Percentiles rank a stretch among this genome's conserved stretches.
Conservation (phyloP, 2,329 filamentous ascomycete species). For the Sporothrix sp. region DNA sequence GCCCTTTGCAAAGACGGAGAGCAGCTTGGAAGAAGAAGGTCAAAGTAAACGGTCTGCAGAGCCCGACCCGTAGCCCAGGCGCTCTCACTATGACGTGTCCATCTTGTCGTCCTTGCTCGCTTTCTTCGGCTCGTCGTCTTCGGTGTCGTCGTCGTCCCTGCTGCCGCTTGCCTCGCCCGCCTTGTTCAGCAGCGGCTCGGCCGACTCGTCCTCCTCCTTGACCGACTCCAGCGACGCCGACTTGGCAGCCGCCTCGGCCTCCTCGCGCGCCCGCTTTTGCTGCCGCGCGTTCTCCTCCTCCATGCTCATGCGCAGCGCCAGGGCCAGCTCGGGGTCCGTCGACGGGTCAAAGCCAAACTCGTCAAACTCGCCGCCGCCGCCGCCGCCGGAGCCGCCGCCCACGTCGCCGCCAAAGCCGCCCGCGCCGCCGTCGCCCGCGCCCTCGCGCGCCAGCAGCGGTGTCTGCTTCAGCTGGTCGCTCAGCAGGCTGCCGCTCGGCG, state of each 20-base stretch:
- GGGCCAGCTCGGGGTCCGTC: constrained; percentile 84
- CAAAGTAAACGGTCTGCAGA: no score
- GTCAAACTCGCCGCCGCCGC: constrained; percentile 53
- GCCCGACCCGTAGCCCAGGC: no score
- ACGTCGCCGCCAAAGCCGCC: constrained; percentile 46
- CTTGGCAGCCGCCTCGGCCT: constrained; percentile 50
- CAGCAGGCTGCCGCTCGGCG: constrained; percentile 81
- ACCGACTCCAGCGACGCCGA: constrained; percentile 57
- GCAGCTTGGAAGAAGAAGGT: no score
- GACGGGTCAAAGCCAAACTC: constrained; percentile 87
- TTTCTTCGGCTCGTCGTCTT: constrained; percentile 37
- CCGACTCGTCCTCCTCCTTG: constrained; percentile 65
- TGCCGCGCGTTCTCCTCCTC: constrained; percentile 94
- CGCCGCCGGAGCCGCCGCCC: constrained; percentile 44
- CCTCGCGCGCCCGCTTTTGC: constrained; percentile 72
- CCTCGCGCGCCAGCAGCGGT: constrained; percentile 81
- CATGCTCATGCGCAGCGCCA: constrained; percentile 93
- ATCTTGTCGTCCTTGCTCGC: constrained; percentile 54
- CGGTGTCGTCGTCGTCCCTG: constrained; percentile 31
- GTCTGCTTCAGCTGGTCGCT: constrained; percentile 86
- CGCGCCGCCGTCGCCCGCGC: constrained; percentile 47
- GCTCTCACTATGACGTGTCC: constrained; percentile 74
- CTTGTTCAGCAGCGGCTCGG: constrained; percentile 49
- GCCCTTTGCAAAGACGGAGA: no score
- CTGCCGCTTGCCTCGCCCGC: constrained; percentile 56